These are phyloP conservation scores for Cercospora sojina DNA, from an alignment of 2,329 filamentous ascomycete species.

Conservation along the genomic window DNA sequence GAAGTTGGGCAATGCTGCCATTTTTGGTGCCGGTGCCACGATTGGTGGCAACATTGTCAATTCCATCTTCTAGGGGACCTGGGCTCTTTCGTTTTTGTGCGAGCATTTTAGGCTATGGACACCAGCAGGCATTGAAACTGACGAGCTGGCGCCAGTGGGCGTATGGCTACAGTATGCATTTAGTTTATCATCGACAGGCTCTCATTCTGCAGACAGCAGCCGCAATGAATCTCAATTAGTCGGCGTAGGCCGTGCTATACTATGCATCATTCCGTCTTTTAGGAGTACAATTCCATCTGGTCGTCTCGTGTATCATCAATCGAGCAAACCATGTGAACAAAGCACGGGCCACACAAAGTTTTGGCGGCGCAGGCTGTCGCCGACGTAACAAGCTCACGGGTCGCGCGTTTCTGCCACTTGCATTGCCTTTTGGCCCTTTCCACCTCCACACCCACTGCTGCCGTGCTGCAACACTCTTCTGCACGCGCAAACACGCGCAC, in stretches of 20 bases:
- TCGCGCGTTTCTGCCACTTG: neutral
- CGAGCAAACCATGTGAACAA: neutral
- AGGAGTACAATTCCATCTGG: neutral
- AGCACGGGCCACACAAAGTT: neutral
- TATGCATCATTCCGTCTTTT: neutral
- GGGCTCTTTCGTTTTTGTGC: neutral
- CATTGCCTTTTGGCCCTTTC: constrained; percentile 4
- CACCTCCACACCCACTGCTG: neutral
- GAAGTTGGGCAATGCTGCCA: constrained; percentile 82
- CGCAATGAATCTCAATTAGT: neutral
- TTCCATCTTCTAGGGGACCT: constrained; percentile 23
- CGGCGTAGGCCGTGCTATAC: neutral
- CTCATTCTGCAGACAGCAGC: neutral
- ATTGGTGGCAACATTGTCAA: constrained; percentile 61
- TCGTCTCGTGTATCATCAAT: neutral
- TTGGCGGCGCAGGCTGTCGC: neutral
- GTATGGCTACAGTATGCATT: constrained; percentile 8
- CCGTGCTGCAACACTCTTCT: neutral
- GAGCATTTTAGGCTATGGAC: neutral
- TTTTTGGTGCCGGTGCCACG: constrained; percentile 90
- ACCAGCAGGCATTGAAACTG: neutral
- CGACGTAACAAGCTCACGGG: constrained; percentile 3
- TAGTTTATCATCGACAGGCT: neutral
- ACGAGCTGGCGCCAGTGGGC: neutral
- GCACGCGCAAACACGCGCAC: constrained; percentile 14